Evolutionary conservation across 2,329 filamentous ascomycete species (phyloP).

Genomic region (Fusarium sambucinum): DNA sequence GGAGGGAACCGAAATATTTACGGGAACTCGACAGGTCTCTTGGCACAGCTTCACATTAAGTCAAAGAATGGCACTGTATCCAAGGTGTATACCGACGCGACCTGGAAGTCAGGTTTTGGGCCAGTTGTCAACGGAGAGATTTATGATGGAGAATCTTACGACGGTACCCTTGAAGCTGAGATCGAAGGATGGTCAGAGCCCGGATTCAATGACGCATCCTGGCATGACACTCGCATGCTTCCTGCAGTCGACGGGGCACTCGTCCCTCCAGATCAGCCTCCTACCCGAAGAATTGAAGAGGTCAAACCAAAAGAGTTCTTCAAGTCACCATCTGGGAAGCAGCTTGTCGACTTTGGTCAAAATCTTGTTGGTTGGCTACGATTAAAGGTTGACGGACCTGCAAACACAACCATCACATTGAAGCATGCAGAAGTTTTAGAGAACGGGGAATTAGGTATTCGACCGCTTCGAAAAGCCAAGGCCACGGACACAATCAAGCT

Average conservation of each 20-base stretch:
- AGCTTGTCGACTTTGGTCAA: constrained; percentile 19
- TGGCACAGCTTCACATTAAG: constrained; percentile 52
- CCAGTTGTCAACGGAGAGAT: constrained; percentile 51
- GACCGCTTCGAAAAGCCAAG: constrained; percentile 5
- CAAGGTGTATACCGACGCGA: constrained; percentile 18
- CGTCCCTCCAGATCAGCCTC: constrained; percentile 56
- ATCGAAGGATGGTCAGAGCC: constrained; percentile 40
- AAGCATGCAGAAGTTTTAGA: constrained; percentile 24
- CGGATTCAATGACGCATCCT: background rate
- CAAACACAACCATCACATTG: background rate
- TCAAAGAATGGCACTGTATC: background rate
- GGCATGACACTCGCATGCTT: constrained; percentile 46
- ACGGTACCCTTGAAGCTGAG: constrained; percentile 54
- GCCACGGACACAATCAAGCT: background rate
- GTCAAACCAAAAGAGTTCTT: constrained; percentile 54
- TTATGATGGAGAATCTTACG: constrained; percentile 65
- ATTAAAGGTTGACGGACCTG: background rate
- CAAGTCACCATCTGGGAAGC: constrained; percentile 45
- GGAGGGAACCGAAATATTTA: constrained; percentile 47
- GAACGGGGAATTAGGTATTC: constrained; percentile 7
- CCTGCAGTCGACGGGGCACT: background rate
- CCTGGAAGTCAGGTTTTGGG: constrained; percentile 35
- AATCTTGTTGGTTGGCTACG: constrained; percentile 9
- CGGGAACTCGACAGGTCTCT: constrained; percentile 55
- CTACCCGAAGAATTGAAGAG: constrained; percentile 52